These are phyloP conservation scores for Leishmania martiniquensis DNA, from an alignment of 208 protist species.

Conservation along the genomic window DNA sequence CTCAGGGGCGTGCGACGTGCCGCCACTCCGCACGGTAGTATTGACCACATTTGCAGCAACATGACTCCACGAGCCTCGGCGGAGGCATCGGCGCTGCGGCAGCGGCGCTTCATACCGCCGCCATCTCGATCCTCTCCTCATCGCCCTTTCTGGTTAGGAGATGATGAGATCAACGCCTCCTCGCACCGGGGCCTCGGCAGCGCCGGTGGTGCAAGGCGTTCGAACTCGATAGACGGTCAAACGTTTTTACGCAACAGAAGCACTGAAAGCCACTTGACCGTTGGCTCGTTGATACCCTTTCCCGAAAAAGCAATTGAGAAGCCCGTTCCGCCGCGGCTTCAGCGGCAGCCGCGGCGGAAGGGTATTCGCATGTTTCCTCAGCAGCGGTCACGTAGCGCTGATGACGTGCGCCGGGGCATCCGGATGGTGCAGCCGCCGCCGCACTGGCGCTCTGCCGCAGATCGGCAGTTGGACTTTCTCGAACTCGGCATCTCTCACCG, in stretches of 20 bases:
- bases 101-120: conserved; percentile 42
- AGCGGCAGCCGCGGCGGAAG: conserved; percentile 35
- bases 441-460: conserved; percentile 57
- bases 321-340: conserved; percentile 53
- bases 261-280: conserved; percentile 39
- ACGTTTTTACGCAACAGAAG: conserved; percentile 20
- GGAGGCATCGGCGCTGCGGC: conserved; percentile 22
- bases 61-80: conserved; percentile 26
- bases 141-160: conserved; percentile 28
- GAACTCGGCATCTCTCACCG: conserved; percentile 36
- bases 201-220: neutral
- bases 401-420: conserved; percentile 49
- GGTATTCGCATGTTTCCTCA: conserved; percentile 60
- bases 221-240: neutral
- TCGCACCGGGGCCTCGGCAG: neutral
- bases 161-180: neutral
- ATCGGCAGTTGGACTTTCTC: conserved; percentile 54
- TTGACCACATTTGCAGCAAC: conserved; percentile 41
- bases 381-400: conserved; percentile 35
- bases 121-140: conserved; percentile 14
- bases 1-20: conserved; percentile 17
- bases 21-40: conserved; percentile 1
- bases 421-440: conserved; percentile 59
- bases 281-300: conserved; percentile 53
- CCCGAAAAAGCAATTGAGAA: conserved; percentile 46